Evolutionary conservation across 2,329 filamentous ascomycete species (phyloP), one percentile per base, ranked within the genome.

Genomic region (Cercospora sp.): DNA sequence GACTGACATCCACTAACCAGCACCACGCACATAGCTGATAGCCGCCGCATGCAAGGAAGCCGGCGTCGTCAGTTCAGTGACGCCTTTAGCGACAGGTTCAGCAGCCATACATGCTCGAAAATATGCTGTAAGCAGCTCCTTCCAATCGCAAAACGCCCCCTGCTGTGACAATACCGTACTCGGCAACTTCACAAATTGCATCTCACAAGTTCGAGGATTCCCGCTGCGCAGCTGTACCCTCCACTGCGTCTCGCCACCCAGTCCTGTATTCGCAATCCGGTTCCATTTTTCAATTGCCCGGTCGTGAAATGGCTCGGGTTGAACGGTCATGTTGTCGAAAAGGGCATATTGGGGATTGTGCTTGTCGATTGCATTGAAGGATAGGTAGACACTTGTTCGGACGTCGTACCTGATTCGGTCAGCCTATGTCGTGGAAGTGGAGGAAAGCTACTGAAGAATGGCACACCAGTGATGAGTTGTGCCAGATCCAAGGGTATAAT

Each of bases 131-230:
- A 75, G 58, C 65, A 75, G 36, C 55, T 75, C 71, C 33, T 64
- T 70, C 73, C 74, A 75, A 51, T 75, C 72, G 55, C 68, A 70
- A 42, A 64, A 72, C 9, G 70, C 62, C 12, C 71, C 73, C 9
- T 67, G 65, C 16, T 65, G 64, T 13, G 65, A 68, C 8, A 72
- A 48, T 0, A 72, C 63, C 9, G 70, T 39, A 13, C 67, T 71
- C 9, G 66, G 70, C 69, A 75, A 57, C 28, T 53, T 58, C 33
- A 72, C 63, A 33, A 45, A 57, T 59, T 59, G 59, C 28, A 70
- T 55, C 5, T 70, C 66, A 28, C 62, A 64, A 5, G 26, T 33
- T 23, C 62, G 53, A 20, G 62, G 62, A 16, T 67, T 63, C 5
- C 65, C 68, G 8, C 31, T 42, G 18, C 67, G 63, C 26, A 70